These are phyloP conservation scores for Cokeromyces recurvatus DNA, from an alignment of 371 early-diverging fungal genomes.

Conservation along the genomic window DNA sequence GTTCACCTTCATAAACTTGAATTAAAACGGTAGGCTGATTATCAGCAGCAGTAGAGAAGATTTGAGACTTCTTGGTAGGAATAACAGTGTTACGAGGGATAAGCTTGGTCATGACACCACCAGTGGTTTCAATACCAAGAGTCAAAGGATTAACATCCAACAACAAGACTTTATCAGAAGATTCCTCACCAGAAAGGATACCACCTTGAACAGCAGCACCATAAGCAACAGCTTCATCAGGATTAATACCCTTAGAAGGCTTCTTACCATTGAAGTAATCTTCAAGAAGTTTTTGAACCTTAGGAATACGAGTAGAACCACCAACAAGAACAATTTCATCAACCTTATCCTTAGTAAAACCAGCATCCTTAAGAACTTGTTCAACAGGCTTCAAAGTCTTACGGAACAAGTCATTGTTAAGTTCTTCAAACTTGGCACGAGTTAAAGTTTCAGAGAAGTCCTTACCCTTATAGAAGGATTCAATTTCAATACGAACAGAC, in stretches of 20 bases:
- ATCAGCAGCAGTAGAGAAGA: conserved; percentile 99
- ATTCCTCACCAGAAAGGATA: conserved; percentile 87
- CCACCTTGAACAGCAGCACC: conserved; percentile 99
- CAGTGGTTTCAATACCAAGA: conserved; percentile 95
- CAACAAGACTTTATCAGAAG: conserved; percentile 81
- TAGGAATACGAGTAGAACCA: conserved; percentile 99
- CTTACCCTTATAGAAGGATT: conserved; percentile 96
- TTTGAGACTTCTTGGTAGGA: conserved; percentile 97
- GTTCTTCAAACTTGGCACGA: conserved; percentile 93
- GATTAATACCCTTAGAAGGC: conserved; percentile 76
- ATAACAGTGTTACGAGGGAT: conserved; percentile 97
- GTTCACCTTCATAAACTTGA: conserved; percentile 98
- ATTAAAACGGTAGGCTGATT: conserved; percentile 97
- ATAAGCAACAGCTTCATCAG: conserved; percentile 72
- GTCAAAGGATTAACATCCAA: conserved; percentile 98
- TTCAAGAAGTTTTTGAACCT: conserved; percentile 93
- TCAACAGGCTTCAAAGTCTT: conserved; percentile 97
- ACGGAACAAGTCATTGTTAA: conserved; percentile 87
- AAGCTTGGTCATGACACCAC: conserved; percentile 95
- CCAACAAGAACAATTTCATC: conserved; percentile 99
- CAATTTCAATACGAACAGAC: conserved; percentile 74
- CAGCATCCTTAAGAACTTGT: conserved; percentile 96
- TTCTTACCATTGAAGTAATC: conserved; percentile 90
- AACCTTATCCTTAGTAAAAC: conserved; percentile 80
- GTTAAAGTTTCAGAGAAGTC: conserved; percentile 96